These are phyloP conservation scores for Salmacisia buchloeana DNA, from an alignment of 1,284 basidiomycete genomes.

Conservation along the genomic window DNA sequence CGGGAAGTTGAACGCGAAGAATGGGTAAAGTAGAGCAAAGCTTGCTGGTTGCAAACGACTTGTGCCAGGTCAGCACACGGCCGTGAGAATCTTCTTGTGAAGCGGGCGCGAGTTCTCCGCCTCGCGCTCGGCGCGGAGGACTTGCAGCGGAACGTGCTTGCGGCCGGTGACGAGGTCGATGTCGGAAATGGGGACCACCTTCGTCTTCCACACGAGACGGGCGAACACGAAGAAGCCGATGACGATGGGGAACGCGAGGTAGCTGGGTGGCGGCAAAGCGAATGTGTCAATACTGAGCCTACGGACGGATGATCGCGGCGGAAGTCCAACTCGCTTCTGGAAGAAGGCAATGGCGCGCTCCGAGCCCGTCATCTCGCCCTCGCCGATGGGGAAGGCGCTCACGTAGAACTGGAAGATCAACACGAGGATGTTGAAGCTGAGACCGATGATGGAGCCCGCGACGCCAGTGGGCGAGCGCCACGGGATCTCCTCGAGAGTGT, in stretches of 20 bases:
- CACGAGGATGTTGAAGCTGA: constrained; percentile 48
- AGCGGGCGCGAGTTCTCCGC: constrained; percentile 28
- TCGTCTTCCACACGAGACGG: not conserved
- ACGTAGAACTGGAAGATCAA: constrained; percentile 43
- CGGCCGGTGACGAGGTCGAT: constrained; percentile 48
- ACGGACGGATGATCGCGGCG: not conserved
- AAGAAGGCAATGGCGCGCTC: constrained; percentile 54
- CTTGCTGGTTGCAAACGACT: no score
- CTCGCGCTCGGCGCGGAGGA: constrained; percentile 42
- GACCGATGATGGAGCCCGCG: constrained; percentile 53
- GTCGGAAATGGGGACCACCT: constrained; percentile 29
- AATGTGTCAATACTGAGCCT: not conserved
- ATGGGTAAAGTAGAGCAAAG: no score
- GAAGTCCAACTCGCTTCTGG: constrained; percentile 27
- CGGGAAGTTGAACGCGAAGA: no score
- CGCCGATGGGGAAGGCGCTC: constrained; percentile 41
- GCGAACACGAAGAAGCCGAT: constrained; percentile 17
- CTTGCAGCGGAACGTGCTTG: constrained; percentile 30
- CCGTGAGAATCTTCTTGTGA: constrained; percentile 9
- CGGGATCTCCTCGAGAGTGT: constrained; percentile 55
- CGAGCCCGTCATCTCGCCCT: constrained; percentile 22
- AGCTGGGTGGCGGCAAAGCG: constrained; percentile 21
- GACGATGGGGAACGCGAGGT: constrained; percentile 49
- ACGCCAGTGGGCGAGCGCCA: constrained; percentile 55
- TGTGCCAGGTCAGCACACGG: not conserved